Evolutionary conservation across 2,329 filamentous ascomycete genomes (phyloP).

Genomic region (Nothomitra cinnamomea): DNA sequence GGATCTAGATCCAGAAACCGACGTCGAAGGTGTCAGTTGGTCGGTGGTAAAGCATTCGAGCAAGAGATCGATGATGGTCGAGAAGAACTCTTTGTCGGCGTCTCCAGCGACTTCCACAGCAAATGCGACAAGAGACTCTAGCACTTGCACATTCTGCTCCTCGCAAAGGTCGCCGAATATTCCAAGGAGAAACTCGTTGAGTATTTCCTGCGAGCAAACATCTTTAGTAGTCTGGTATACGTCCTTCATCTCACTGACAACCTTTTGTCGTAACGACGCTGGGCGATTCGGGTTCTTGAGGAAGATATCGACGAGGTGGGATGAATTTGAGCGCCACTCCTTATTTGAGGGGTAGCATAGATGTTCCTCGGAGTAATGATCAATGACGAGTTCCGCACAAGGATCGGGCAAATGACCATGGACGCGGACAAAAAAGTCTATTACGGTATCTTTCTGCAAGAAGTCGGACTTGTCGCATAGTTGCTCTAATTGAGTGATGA

Average conservation of each 20-base stretch:
- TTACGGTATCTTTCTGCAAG: constrained; percentile 46
- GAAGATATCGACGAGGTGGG: constrained; percentile 42
- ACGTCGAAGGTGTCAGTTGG: background rate
- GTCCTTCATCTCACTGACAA: constrained; percentile 39
- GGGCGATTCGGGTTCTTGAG: constrained; percentile 44
- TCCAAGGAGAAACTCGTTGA: constrained; percentile 41
- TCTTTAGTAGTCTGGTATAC: constrained; percentile 33
- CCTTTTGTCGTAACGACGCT: constrained; percentile 42
- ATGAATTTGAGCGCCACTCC: constrained; percentile 48
- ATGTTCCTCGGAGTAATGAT: constrained; percentile 50
- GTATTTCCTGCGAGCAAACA: constrained; percentile 38
- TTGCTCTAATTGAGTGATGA: constrained; percentile 32
- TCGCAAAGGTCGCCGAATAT: constrained; percentile 43
- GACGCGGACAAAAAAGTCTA: constrained; percentile 48
- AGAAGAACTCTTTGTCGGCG: constrained; percentile 40
- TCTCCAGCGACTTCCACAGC: constrained; percentile 46
- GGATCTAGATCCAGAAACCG: background rate
- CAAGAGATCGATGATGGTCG: constrained; percentile 2
- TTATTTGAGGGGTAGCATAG: constrained; percentile 55
- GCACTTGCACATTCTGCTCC: constrained; percentile 47
- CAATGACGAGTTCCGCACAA: constrained; percentile 44
- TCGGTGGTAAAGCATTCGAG: background rate
- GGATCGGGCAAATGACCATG: constrained; percentile 46
- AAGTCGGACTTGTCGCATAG: constrained; percentile 29
- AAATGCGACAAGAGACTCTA: constrained; percentile 47